phyloP scores from a whole-genome alignment of 176 grass and related monocot species.

The Leersia perrieri region DNA sequence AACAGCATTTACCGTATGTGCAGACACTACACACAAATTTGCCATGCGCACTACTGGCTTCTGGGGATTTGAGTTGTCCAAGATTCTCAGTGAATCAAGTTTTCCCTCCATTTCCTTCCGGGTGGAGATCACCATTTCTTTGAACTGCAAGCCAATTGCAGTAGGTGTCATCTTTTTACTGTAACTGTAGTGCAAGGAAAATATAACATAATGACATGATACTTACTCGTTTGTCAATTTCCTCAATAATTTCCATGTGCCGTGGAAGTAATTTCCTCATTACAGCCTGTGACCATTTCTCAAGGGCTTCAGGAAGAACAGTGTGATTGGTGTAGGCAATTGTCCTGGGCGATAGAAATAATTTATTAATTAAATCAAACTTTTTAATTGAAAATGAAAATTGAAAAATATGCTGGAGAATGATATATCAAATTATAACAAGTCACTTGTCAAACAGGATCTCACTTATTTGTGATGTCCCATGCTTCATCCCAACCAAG shows the following conservation, averaged over 20 bases:
- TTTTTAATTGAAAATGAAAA: neutral
- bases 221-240: constrained; percentile 70
- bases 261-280: constrained; percentile 81
- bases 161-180: constrained; percentile 40
- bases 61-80: constrained; percentile 75
- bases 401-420: neutral
- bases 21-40: constrained; percentile 68
- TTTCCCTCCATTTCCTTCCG: constrained; percentile 75
- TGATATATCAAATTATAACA: constrained; percentile 4
- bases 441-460: neutral
- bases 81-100: constrained; percentile 47
- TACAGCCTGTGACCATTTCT: constrained; percentile 72
- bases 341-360: constrained; percentile 38
- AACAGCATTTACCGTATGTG: constrained; percentile 49
- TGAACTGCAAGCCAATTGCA: constrained; percentile 66
- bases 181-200: constrained; percentile 13
- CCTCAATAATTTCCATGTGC: constrained; percentile 82
- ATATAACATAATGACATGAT: constrained; percentile 5
- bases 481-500: constrained; percentile 77
- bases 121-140: constrained; percentile 62
- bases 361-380: constrained; percentile 10
- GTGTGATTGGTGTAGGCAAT: constrained; percentile 85
- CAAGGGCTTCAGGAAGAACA: constrained; percentile 81
- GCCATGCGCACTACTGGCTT: constrained; percentile 88
- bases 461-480: constrained; percentile 65